Conservation (phyloP, 2,329 filamentous ascomycete species). For the Dactylonectria macrodidyma region DNA sequence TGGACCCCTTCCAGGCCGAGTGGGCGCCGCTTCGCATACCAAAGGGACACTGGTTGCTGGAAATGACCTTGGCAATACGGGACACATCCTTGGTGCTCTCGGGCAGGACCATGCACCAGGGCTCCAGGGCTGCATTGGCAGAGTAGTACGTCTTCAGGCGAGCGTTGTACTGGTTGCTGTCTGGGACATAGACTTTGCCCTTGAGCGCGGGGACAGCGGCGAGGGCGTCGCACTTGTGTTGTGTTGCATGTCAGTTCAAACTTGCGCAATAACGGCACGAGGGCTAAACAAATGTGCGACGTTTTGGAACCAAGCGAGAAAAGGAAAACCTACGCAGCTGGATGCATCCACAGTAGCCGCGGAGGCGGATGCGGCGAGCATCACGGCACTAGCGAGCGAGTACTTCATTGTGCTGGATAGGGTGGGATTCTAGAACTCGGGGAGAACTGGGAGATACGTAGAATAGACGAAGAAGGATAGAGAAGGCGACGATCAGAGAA, state of each 20-base stretch:
- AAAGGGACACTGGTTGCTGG: conserved; percentile 44
- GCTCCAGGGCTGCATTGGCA: conserved; percentile 48
- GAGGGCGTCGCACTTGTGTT: conserved; percentile 43
- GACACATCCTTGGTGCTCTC: conserved; percentile 44
- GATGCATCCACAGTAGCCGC: conserved; percentile 2
- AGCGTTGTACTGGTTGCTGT: conserved; percentile 37
- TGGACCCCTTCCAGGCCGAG: conserved; percentile 49
- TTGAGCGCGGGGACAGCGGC: conserved; percentile 36
- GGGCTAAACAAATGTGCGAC: neutral
- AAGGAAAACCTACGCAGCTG: conserved; percentile 23
- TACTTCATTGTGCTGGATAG: conserved; percentile 16
- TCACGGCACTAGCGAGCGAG: conserved; percentile 2
- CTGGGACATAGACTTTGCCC: conserved; percentile 43
- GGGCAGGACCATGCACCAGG: conserved; percentile 51
- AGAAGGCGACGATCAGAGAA: conserved; percentile 9
- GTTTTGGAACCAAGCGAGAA: too few relatives aligned
- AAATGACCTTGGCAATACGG: conserved; percentile 40
- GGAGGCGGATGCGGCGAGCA: conserved; percentile 12
- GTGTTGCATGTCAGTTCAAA: neutral
- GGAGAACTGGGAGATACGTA: neutral
- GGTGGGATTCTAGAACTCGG: neutral
- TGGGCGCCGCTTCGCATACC: conserved; percentile 53
- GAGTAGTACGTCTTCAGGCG: conserved; percentile 50
- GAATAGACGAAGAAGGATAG: neutral
- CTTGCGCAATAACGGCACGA: too few relatives aligned